phyloP scores from a whole-genome alignment of 495 filamentous ascomycete genomes.

The Eremomyces bilateralis region DNA sequence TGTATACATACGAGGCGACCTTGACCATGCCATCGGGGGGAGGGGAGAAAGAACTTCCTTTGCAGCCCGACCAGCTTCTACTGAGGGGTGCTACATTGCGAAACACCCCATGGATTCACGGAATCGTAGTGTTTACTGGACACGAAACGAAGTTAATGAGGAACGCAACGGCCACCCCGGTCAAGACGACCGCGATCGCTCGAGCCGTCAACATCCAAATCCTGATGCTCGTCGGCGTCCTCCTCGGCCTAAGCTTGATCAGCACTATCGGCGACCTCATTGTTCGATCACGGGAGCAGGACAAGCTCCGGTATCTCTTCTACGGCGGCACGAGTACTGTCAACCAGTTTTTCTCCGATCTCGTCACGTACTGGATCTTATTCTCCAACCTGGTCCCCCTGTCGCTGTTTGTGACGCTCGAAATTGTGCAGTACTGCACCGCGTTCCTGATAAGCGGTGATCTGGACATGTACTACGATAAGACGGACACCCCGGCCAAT shows the following conservation, averaged over 20 bases:
- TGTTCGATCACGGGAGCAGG: slow-evolving; percentile 35
- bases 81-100: slow-evolving; percentile 83
- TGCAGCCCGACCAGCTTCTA: slow-evolving; percentile 67
- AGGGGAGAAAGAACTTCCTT: slow-evolving; percentile 79
- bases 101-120: slow-evolving; percentile 96
- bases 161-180: slow-evolving; percentile 91
- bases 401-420: slow-evolving; percentile 91
- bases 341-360: slow-evolving; percentile 76
- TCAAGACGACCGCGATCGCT: slow-evolving; percentile 93
- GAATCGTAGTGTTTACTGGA: slow-evolving; percentile 90
- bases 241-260: slow-evolving; percentile 65
- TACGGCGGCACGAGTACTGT: slow-evolving; percentile 45
- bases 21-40: slow-evolving; percentile 82
- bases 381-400: slow-evolving; percentile 95
- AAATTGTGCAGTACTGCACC: slow-evolving; percentile 94
- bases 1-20: slow-evolving; percentile 97
- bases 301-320: slow-evolving; percentile 47
- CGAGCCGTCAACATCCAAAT: slow-evolving; percentile 84
- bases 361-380: slow-evolving; percentile 97
- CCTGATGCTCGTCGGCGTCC: slow-evolving; percentile 65
- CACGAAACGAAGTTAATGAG: slow-evolving; percentile 99
- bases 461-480: slow-evolving; percentile 93
- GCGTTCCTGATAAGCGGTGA: slow-evolving; percentile 95
- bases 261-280: slow-evolving; percentile 83
- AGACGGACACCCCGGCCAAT: slow-evolving; percentile 83